Evolutionary conservation across 768 basidiomycete genomes (phyloP), one percentile per base, ranked within the genome.

Genomic region (Boletus reticulatus): DNA sequence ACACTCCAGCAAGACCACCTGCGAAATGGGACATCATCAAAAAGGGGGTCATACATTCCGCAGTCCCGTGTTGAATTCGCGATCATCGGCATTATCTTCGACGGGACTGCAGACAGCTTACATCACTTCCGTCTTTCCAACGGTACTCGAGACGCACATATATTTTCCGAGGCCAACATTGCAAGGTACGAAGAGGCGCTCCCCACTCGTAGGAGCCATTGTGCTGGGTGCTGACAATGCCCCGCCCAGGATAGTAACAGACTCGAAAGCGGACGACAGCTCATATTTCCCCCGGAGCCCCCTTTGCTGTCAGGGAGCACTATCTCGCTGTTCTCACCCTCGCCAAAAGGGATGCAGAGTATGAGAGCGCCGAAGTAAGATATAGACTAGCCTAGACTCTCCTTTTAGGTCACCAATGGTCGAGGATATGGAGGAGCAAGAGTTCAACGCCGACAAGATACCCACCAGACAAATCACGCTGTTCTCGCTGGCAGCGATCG

Each of bases 401-500:
- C 22, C 22, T 2, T 69, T 84, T 14, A 70, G 72, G 27, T 74
- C 78, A 3, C 87, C 87, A 2, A 79, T 83, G 0, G 67, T 66
- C 13, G 73, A 79, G 54, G 80, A 84, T 43, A 69, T 89, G 16
- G 77, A 85, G 38, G 71, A 77, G 32, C 83, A 83, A 58, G 87
- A 88, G 57, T 69, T 89, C 4, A 85, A 89, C 43, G 77, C 83
- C 3, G 84, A 88, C 20, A 65, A 84, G 13, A 61, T 87, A 47
- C 76, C 83, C 1, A 72, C 74, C 37, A 76, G 82, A 38, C 71
- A 85, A 48, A 79, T 85, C 4, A 9, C 27, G 27, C 1, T 27
- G 74, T 73, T 31, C 67, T 92, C 11, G 72, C 76, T 24, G 77
- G 91, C 43, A 89, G 89, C 3, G 83, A 88, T 60, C 77, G 88